Conservation (phyloP, 2,329 filamentous ascomycete species). For the Pseudogymnoascus sp. region DNA sequence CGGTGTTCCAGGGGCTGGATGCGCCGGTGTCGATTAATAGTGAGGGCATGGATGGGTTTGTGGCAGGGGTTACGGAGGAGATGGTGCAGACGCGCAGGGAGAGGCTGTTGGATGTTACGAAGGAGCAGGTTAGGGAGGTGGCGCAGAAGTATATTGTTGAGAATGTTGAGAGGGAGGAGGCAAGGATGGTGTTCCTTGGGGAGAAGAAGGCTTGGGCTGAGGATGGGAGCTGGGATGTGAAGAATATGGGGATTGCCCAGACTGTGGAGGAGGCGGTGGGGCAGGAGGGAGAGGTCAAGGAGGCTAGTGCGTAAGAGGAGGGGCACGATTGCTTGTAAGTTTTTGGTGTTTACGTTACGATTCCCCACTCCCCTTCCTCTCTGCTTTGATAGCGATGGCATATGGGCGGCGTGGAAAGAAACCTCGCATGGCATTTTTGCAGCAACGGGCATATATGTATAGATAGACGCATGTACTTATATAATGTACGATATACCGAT, state of each 20-base stretch:
- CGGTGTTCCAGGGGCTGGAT: conserved; percentile 85
- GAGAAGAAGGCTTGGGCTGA: conserved; percentile 76
- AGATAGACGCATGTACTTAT: conserved; percentile 10
- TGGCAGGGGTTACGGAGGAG: conserved; percentile 75
- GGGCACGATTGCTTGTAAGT: conserved; percentile 17
- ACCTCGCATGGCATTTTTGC: neutral
- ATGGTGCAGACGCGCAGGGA: conserved; percentile 83
- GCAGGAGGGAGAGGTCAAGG: conserved; percentile 22
- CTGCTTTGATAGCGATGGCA: conserved; percentile 6
- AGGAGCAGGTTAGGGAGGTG: conserved; percentile 68
- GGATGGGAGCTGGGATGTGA: conserved; percentile 57
- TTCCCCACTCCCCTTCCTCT: neutral
- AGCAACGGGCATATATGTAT: conserved; percentile 8
- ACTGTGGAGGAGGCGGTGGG: conserved; percentile 16
- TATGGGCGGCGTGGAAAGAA: neutral
- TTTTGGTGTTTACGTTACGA: too few relatives aligned
- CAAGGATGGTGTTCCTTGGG: conserved; percentile 67
- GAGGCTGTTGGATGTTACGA: conserved; percentile 76
- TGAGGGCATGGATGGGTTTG: conserved; percentile 79
- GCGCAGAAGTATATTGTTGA: conserved; percentile 78
- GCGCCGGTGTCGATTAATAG: conserved; percentile 79
- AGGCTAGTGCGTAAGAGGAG: conserved; percentile 13
- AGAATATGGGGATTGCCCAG: conserved; percentile 62
- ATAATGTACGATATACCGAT: conserved; percentile 10
- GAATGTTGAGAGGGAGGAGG: conserved; percentile 48